Conservation (phyloP, 257 asterid species). For the Euphrasia confusa region DNA sequence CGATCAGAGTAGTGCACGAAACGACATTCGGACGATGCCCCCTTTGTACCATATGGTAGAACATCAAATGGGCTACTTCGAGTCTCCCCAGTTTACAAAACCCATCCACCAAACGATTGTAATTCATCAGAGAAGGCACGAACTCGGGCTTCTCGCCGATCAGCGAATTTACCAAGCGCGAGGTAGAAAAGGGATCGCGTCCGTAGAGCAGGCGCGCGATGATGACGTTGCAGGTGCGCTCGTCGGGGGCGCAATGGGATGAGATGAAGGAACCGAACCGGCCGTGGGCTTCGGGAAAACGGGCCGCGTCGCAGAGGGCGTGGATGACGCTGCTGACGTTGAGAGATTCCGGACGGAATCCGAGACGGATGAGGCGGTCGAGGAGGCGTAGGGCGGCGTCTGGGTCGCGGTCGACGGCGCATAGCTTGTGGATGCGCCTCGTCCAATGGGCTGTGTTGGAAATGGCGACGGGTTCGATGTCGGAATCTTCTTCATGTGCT, state of each 20-base stretch:
- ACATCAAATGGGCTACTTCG: conserved; percentile 51
- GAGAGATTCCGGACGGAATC: conserved; percentile 55
- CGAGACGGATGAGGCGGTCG: conserved; percentile 42
- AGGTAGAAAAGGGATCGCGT: conserved; percentile 38
- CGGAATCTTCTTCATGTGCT: background rate
- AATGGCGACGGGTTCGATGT: conserved; percentile 24
- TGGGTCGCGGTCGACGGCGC: conserved; percentile 38
- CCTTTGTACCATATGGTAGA: conserved; percentile 50
- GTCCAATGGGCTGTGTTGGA: conserved; percentile 52
- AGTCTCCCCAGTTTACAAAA: conserved; percentile 41
- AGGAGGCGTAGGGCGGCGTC: conserved; percentile 66
- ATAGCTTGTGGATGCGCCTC: conserved; percentile 59
- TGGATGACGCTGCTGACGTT: conserved; percentile 71
- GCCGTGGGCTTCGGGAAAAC: conserved; percentile 66
- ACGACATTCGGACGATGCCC: conserved; percentile 68
- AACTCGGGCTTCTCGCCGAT: conserved; percentile 50
- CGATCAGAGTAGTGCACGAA: conserved; percentile 66
- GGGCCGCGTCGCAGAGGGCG: conserved; percentile 56
- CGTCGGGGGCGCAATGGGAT: conserved; percentile 50
- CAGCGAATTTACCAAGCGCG: conserved; percentile 44
- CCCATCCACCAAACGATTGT: conserved; percentile 66
- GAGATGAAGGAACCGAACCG: conserved; percentile 36
- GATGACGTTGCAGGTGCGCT: conserved; percentile 78
- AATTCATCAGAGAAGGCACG: conserved; percentile 71
- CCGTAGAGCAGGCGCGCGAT: conserved; percentile 70